These are phyloP conservation scores for Rhizopus stolonifer DNA, from an alignment of 371 early-diverging fungal genomes.

Conservation along the genomic window DNA sequence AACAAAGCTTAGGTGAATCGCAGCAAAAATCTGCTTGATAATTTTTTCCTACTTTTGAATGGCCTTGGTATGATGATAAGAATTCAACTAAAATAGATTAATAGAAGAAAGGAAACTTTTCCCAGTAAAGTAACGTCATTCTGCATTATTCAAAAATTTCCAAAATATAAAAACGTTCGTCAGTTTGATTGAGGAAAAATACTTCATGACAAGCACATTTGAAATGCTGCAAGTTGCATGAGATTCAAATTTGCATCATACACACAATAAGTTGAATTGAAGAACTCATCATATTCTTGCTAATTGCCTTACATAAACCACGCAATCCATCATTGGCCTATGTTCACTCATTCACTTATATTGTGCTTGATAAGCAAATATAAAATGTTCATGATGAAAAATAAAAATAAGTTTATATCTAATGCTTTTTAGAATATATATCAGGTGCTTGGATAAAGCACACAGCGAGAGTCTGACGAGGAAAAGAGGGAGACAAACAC, in stretches of 20 bases:
- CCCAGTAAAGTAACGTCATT: too few relatives aligned
- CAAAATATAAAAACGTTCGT: too few relatives aligned
- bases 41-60: too few relatives aligned
- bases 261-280: constrained; percentile 12
- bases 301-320: constrained; percentile 6
- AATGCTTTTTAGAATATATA: not conserved
- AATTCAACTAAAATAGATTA: too few relatives aligned
- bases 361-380: constrained; percentile 11
- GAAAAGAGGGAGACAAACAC: not conserved
- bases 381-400: constrained; percentile 3
- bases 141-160: too few relatives aligned
- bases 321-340: constrained; percentile 11
- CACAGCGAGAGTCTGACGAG: constrained; percentile 2
- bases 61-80: too few relatives aligned
- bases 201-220: constrained; percentile 10
- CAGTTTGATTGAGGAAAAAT: too few relatives aligned
- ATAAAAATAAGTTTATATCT: not conserved
- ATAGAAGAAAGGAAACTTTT: too few relatives aligned
- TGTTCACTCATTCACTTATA: constrained; percentile 6
- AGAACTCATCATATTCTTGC: constrained; percentile 3
- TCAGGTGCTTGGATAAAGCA: constrained; percentile 3
- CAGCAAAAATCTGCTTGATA: too few relatives aligned
- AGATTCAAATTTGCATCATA: constrained; percentile 11
- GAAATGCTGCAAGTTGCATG: constrained; percentile 14
- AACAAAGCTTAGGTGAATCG: too few relatives aligned